These are phyloP conservation scores for Vigna trinervia DNA, from an alignment of 306 rosid genomes.

Conservation along the genomic window DNA sequence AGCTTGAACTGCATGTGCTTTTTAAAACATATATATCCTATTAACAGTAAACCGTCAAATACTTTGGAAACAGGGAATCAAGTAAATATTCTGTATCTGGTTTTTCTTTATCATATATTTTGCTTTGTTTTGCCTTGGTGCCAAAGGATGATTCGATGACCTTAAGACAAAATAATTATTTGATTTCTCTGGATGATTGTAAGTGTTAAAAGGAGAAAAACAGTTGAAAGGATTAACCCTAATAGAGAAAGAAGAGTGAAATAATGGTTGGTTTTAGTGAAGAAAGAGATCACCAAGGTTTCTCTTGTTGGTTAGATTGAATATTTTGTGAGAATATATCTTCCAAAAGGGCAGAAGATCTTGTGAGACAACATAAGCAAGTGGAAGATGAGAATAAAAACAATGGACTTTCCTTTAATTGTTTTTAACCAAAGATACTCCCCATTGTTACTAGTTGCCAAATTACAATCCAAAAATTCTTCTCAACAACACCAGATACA, in stretches of 20 bases:
- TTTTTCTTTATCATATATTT: conserved; percentile 64
- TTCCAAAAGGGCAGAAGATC: conserved; percentile 52
- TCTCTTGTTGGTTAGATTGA: conserved; percentile 49
- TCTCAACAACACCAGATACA: background rate
- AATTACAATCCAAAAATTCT: background rate
- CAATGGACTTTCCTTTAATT: conserved; percentile 27
- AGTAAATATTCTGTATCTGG: conserved; percentile 64
- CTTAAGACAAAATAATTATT: background rate
- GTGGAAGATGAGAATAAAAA: conserved; percentile 58
- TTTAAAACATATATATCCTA: background rate
- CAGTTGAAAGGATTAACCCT: background rate
- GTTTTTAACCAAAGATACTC: conserved; percentile 50
- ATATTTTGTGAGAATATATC: conserved; percentile 56
- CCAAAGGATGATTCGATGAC: conserved; percentile 70
- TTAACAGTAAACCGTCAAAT: background rate
- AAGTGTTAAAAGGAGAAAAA: background rate
- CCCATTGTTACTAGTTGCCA: background rate
- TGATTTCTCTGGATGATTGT: background rate
- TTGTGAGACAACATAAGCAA: conserved; percentile 56
- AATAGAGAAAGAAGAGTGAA: background rate
- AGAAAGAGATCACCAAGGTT: conserved; percentile 32
- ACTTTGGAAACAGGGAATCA: background rate
- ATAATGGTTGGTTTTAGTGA: conserved; percentile 35
- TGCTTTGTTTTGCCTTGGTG: conserved; percentile 46
- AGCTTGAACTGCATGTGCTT: background rate